Percentiles rank a stretch among this genome's conserved stretches.
phyloP scores from a whole-genome alignment of 345 rosid genomes.

The Linum tenue region DNA sequence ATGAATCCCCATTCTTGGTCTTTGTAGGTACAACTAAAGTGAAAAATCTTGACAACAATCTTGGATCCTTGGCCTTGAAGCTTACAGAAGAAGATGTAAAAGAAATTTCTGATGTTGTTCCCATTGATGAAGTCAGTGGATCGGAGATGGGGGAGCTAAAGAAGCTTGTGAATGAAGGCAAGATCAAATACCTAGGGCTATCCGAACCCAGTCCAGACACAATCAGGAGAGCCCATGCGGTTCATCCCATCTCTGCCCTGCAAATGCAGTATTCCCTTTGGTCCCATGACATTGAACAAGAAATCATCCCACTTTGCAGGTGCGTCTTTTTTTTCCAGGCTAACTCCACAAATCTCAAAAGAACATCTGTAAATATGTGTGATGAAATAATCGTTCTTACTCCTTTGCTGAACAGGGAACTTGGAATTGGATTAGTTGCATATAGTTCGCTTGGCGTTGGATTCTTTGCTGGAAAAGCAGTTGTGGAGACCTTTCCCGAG shows the following conservation, averaged over 20 bases:
- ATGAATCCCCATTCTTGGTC: no score
- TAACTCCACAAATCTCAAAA: no score
- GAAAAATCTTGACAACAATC: constrained; percentile 19
- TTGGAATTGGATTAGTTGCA: constrained; percentile 33
- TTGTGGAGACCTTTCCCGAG: constrained; percentile 19
- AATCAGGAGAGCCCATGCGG: constrained; percentile 34
- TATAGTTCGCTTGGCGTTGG: constrained; percentile 34
- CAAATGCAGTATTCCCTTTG: constrained; percentile 41
- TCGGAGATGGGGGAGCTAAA: constrained; percentile 32
- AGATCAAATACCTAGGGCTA: constrained; percentile 30
- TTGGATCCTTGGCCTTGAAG: constrained; percentile 15
- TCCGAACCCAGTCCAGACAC: constrained; percentile 33
- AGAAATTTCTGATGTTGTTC: constrained; percentile 14
- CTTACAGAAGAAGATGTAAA: constrained; percentile 14
- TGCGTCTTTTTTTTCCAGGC: background rate
- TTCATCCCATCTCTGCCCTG: constrained; percentile 31
- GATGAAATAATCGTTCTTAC: background rate
- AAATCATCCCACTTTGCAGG: constrained; percentile 33
- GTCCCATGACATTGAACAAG: constrained; percentile 30
- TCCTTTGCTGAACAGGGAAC: constrained; percentile 19
- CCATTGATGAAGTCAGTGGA: constrained; percentile 15
- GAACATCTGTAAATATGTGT: no score
- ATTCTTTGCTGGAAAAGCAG: constrained; percentile 34
- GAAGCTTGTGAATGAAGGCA: constrained; percentile 36
- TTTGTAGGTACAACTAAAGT: constrained; percentile 19